Conservation (phyloP, 129 eudicot species). For the Flaveria brownii region DNA sequence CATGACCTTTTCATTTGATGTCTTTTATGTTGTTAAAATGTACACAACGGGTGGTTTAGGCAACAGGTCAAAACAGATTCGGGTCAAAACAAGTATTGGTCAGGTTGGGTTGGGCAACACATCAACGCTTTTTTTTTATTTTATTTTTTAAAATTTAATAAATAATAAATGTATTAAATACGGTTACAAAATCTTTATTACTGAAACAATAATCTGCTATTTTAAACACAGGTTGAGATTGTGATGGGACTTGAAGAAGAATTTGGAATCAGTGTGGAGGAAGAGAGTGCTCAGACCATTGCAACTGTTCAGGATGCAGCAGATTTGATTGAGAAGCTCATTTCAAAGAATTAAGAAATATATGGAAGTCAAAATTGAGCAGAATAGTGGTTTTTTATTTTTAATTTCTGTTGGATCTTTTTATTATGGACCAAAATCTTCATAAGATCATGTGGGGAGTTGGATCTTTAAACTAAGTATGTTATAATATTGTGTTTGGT, state of each 20-base stretch:
- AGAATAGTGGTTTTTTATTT: conserved; percentile 19
- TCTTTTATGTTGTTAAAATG: neutral
- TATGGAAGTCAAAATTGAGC: conserved; percentile 13
- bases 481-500: conserved; percentile 13
- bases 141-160: neutral
- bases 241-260: conserved; percentile 94
- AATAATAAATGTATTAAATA: neutral
- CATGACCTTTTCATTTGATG: neutral
- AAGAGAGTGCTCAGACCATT: conserved; percentile 83
- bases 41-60: neutral
- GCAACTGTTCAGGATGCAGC: conserved; percentile 86
- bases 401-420: conserved; percentile 6
- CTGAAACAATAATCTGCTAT: neutral
- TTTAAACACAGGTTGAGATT: conserved; percentile 68
- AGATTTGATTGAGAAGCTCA: conserved; percentile 73
- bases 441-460: conserved; percentile 30
- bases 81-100: neutral
- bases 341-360: conserved; percentile 35
- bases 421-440: conserved; percentile 24
- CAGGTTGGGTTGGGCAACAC: neutral
- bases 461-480: conserved; percentile 13
- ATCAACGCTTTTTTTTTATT: neutral
- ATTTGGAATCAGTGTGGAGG: conserved; percentile 77
- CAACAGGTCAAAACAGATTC: neutral
- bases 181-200: too few relatives aligned